These are phyloP conservation scores for Parmelia sp. DNA, from an alignment of 495 filamentous ascomycete genomes.

Conservation along the genomic window DNA sequence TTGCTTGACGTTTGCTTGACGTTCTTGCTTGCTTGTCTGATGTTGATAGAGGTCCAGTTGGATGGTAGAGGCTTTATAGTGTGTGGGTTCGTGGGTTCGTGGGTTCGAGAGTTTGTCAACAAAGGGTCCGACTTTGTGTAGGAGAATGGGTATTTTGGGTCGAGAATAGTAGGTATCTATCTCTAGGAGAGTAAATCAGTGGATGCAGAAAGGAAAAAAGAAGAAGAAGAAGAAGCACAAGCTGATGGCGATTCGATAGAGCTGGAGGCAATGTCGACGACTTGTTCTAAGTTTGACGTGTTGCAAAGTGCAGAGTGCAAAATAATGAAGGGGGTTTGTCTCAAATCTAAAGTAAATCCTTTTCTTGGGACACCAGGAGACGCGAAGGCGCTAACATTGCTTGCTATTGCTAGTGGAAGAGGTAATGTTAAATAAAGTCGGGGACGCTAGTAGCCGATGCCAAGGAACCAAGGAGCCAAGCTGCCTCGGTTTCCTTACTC, in stretches of 20 bases:
- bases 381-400: constrained; percentile 6
- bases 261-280: constrained; percentile 25
- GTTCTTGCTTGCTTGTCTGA: too few species aligned
- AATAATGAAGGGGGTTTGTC: constrained; percentile 5
- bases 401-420: not conserved
- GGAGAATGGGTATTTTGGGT: not conserved
- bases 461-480: not conserved
- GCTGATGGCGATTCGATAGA: not conserved
- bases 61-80: constrained; percentile 40
- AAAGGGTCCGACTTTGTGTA: not conserved
- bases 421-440: not conserved
- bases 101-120: not conserved
- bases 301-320: not conserved
- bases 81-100: constrained; percentile 32
- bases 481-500: too few species aligned
- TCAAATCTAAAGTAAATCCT: too few species aligned
- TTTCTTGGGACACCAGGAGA: not conserved
- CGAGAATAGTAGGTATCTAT: not conserved
- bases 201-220: constrained; percentile 18
- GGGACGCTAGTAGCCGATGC: not conserved
- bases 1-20: constrained; percentile 42
- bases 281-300: too few species aligned
- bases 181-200: constrained; percentile 7
- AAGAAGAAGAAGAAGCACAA: constrained; percentile 13
- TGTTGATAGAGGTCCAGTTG: constrained; percentile 15